Base-by-base conservation (phyloP, 75 land plant genomes). In the Azolla pinnata region DNA sequence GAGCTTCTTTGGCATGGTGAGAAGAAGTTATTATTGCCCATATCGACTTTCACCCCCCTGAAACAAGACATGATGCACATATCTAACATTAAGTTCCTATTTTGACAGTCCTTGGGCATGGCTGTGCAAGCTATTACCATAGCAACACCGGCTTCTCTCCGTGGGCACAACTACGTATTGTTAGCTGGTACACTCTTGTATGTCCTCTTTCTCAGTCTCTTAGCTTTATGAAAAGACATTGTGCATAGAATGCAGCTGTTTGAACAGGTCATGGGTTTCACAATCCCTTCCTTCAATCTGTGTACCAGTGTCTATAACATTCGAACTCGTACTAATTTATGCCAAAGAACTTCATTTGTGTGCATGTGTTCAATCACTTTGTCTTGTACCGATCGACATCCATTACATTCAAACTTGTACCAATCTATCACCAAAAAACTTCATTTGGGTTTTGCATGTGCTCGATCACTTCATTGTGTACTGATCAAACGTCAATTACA, bases 1-100 rank as follows among this genome's bases (percentile, higher is more conserved):
- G 58, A 90, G 97, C 66, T 90, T 90, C 50, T 46, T 65, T 32
- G 88, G 85, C 69, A 90, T 90, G 97, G 97, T 84, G 70, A 74
- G 59, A 26, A 3, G 25, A 38, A 16, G 58, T 12, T 7, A 28
- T n/a, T 17, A 14, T 46, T 4, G 49, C 23, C 54, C 10, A 14
- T 57, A 10, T 30, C 5, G 23, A n/a, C 9, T 57, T 31, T 7
- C 2, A n/a, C 27, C 33, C 14, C 2, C 9, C 57, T 31, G 16
- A 57, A 7, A 19, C 23, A 50, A 2, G 47, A 23, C 7, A 21
- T 31, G 30, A 56, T 62, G 5, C 21, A 29, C 3, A 7, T 16
- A 26, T 14, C 20, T 7, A 16, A 16, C 19, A 28, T n/a, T 52
- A n/a, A 2, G 33, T 35, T 27, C 8, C 31, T 44, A 2, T 31